A percentile compares a stretch with the other conserved stretches of the same genome.
Evolutionary conservation across 306 rosid genomes (phyloP).

Genomic region (Chamaecrista fasciculata): DNA sequence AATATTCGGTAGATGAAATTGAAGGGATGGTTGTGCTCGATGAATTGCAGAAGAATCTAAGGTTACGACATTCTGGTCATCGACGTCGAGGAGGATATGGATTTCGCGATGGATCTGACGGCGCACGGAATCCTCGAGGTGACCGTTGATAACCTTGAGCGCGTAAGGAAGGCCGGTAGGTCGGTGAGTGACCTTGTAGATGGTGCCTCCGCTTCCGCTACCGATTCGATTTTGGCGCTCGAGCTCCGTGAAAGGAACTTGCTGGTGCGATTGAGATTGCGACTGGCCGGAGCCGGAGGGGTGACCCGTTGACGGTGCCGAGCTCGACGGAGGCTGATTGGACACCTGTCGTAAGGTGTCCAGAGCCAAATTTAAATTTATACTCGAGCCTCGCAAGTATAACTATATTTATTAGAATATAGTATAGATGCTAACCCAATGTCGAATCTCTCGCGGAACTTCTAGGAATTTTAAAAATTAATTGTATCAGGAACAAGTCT

Average conservation of each 20-base stretch:
- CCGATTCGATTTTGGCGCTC: constrained; percentile 76
- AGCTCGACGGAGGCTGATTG: constrained; percentile 63
- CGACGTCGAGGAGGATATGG: constrained; percentile 66
- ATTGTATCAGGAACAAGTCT: too few species aligned
- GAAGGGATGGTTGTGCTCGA: too few species aligned
- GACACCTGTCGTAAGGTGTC: too few species aligned
- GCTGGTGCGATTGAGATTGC: constrained; percentile 17
- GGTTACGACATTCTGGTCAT: constrained; percentile 66
- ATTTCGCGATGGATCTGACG: constrained; percentile 68
- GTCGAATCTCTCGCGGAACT: too few species aligned
- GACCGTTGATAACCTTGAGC: constrained; percentile 77
- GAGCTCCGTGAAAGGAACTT: constrained; percentile 60
- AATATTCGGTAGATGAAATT: too few species aligned
- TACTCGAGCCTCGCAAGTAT: too few species aligned
- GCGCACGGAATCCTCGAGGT: constrained; percentile 50
- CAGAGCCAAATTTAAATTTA: too few species aligned
- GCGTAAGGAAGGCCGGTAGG: constrained; percentile 53
- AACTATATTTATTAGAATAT: too few species aligned
- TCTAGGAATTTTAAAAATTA: too few species aligned
- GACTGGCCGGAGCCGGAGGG: not conserved
- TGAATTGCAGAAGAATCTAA: too few species aligned
- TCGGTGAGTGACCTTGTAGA: constrained; percentile 77
- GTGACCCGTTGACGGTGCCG: constrained; percentile 30
- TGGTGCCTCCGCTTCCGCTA: constrained; percentile 92
- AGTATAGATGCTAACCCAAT: too few species aligned